phyloP scores from a whole-genome alignment of 2,329 filamentous ascomycete genomes.

The Fusarium concolor region DNA sequence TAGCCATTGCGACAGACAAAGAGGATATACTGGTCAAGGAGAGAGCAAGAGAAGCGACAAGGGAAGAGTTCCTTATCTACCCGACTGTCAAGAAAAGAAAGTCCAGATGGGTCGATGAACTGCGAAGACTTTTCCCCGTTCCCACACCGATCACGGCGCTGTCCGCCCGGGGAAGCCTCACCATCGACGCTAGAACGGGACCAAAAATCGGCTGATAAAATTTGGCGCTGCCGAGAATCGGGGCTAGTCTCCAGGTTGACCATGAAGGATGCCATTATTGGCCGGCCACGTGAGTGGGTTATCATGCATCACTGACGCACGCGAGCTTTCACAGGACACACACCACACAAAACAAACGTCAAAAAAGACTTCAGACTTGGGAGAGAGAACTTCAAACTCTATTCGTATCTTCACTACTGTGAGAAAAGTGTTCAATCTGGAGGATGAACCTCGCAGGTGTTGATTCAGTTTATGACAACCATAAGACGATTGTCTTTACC shows the following conservation, averaged over 20 bases:
- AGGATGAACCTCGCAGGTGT: slow-evolving; percentile 12
- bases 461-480: slow-evolving; percentile 4
- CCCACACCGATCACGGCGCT: slow-evolving; percentile 45
- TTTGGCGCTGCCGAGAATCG: slow-evolving; percentile 38
- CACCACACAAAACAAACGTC: slow-evolving; percentile 15
- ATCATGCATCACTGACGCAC: slow-evolving; percentile 1
- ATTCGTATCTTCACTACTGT: slow-evolving; percentile 33
- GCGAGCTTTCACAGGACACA: background rate
- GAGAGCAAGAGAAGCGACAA: slow-evolving; percentile 3
- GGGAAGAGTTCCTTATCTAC: slow-evolving; percentile 27
- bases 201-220: slow-evolving; percentile 23
- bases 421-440: slow-evolving; percentile 10
- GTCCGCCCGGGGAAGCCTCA: slow-evolving; percentile 22
- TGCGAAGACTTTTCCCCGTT: slow-evolving; percentile 39
- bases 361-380: background rate
- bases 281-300: slow-evolving; percentile 16
- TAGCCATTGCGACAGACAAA: slow-evolving; percentile 46
- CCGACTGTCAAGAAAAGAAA: slow-evolving; percentile 14
- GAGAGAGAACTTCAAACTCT: slow-evolving; percentile 36
- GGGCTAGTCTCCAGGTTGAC: slow-evolving; percentile 23
- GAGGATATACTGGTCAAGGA: slow-evolving; percentile 13
- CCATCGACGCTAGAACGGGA: slow-evolving; percentile 10
- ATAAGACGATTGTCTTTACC: slow-evolving; percentile 1
- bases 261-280: slow-evolving; percentile 11
- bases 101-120: slow-evolving; percentile 26